Evolutionary conservation across 345 rosid genomes (phyloP).

Genomic region (Citrus hindsii): DNA sequence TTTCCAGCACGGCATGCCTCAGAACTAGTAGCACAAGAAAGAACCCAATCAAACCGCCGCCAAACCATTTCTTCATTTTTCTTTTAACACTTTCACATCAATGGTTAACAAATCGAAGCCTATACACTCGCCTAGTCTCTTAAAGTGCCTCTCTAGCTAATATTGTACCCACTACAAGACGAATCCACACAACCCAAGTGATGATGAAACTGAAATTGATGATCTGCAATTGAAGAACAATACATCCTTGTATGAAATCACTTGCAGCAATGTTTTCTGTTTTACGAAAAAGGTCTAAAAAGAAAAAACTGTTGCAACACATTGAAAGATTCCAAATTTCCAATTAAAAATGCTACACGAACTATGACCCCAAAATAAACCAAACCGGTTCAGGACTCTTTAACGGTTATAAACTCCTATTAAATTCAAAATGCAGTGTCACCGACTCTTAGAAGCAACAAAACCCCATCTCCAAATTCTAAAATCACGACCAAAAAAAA

Average conservation of each 20-base stretch:
- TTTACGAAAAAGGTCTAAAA: neutral
- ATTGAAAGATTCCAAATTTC: neutral
- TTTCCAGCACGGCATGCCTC: slow-evolving; percentile 31
- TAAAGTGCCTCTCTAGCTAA: neutral
- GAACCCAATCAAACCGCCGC: slow-evolving; percentile 33
- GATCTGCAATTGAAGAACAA: neutral
- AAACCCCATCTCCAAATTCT: neutral
- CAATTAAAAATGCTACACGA: neutral
- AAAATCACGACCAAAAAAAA: neutral
- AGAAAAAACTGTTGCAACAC: neutral
- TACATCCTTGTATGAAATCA: neutral
- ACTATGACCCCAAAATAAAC: too few relatives aligned
- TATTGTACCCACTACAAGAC: neutral
- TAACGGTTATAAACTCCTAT: neutral
- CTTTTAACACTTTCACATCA: neutral
- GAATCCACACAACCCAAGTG: neutral
- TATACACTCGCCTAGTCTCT: neutral
- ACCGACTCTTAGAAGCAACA: neutral
- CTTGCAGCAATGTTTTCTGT: neutral
- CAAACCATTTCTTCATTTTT: slow-evolving; percentile 40
- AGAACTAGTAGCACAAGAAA: slow-evolving; percentile 34
- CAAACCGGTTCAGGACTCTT: neutral
- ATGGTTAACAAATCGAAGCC: neutral
- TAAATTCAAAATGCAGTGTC: neutral
- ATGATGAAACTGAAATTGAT: neutral